Conservation (phyloP, 108 stramenopile species). For the Epithemia pelagica region DNA sequence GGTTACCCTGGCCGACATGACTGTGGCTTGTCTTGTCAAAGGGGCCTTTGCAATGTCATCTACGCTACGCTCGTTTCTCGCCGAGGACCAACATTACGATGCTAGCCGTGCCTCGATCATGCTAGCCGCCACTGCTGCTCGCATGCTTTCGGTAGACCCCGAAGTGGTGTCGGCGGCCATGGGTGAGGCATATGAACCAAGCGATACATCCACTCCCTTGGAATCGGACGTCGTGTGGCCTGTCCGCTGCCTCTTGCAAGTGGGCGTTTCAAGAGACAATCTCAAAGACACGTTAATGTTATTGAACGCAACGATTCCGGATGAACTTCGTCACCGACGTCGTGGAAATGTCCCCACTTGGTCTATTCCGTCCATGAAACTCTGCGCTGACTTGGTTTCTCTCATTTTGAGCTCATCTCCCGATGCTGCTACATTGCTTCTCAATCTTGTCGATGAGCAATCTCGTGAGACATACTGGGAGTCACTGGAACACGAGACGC, state of each 20-base stretch:
- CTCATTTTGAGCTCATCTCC: conserved; percentile 47
- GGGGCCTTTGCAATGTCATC: conserved; percentile 55
- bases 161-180: conserved; percentile 6
- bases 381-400: conserved; percentile 43
- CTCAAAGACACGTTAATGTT: conserved; percentile 47
- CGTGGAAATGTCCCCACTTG: conserved; percentile 12
- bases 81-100: conserved; percentile 51
- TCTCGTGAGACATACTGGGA: conserved; percentile 49
- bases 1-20: conserved; percentile 69
- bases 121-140: conserved; percentile 39
- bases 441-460: conserved; percentile 54
- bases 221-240: conserved; percentile 49
- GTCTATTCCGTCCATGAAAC: conserved; percentile 20
- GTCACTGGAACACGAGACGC: conserved; percentile 55
- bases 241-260: conserved; percentile 47
- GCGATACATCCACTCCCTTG: neutral
- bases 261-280: conserved; percentile 59
- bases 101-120: conserved; percentile 55
- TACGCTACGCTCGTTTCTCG: conserved; percentile 54
- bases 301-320: conserved; percentile 67
- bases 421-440: conserved; percentile 36
- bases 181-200: conserved; percentile 4
- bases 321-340: conserved; percentile 54
- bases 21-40: conserved; percentile 67
- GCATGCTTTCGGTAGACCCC: conserved; percentile 27